Evolutionary conservation across 495 filamentous ascomycete species (phyloP).

Genomic region (Hypoxylon intermedium): DNA sequence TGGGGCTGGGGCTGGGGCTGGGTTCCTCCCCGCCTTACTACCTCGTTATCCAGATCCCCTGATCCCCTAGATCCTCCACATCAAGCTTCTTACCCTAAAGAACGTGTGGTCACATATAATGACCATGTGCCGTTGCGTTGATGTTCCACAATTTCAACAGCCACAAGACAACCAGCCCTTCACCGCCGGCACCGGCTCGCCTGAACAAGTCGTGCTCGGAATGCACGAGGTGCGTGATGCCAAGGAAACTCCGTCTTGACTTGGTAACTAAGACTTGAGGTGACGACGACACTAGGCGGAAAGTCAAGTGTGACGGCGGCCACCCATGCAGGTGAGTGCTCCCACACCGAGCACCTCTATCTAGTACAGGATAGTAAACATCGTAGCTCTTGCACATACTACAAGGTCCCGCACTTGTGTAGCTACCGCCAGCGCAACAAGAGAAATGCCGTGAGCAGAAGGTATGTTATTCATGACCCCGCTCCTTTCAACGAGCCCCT

Average conservation of each 20-base stretch:
- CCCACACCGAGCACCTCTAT: not conserved
- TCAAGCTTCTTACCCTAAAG: conserved; percentile 11
- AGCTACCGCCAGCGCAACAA: conserved; percentile 39
- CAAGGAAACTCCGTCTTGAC: conserved; percentile 9
- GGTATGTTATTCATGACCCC: not conserved
- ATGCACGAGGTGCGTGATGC: conserved; percentile 35
- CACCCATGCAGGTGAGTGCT: conserved; percentile 37
- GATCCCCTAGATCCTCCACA: conserved; percentile 12
- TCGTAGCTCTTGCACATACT: conserved; percentile 34
- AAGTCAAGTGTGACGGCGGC: conserved; percentile 42
- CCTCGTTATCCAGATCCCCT: conserved; percentile 11
- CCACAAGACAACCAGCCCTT: conserved; percentile 33
- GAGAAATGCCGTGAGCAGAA: conserved; percentile 40
- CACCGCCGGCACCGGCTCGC: conserved; percentile 30
- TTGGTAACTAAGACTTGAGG: conserved; percentile 19
- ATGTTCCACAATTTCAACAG: conserved; percentile 41
- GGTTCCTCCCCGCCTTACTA: too few relatives aligned
- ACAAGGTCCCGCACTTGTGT: conserved; percentile 37
- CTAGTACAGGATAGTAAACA: not conserved
- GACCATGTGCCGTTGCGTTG: conserved; percentile 33
- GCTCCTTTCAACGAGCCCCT: not conserved
- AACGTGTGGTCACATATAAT: conserved; percentile 30
- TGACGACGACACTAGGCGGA: conserved; percentile 28
- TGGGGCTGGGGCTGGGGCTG: too few relatives aligned
- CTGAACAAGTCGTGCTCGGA: conserved; percentile 40